Evolutionary conservation across 2,329 filamentous ascomycete genomes (phyloP), one percentile per base, ranked within the genome.

Genomic region (Pochonia chlamydosporia): DNA sequence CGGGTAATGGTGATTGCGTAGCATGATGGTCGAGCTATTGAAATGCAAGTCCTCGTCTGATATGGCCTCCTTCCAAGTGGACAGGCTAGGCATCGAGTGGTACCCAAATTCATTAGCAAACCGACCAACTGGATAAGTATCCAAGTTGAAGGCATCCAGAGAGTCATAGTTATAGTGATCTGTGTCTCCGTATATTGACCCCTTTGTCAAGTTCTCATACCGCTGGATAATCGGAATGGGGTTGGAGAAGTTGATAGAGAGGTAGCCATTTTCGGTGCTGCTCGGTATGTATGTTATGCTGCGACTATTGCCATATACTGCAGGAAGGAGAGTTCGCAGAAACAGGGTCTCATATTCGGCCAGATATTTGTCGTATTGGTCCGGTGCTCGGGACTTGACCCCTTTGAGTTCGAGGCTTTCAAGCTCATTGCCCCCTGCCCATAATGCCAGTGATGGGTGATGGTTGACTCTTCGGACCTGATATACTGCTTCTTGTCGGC

Each of bases 51-150:
- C 74, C 5, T 68, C 58, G 2, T 70, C 64, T 1, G 70, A 62
- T 1, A 83, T 58, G 3, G 73, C 78, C 54, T 78, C 71, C 36
- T 69, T 67, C 79, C 79, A 83, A 3, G 70, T 75, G 49, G 81
- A 74, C 0, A 83, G 56, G 44, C 73, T 77, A 0, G 80, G 80
- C 79, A 84, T 81, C 47, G 73, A 77, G 55, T 81, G 78, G 57
- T 74, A 83, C 21, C 81, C 81, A 50, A 84, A 84, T 59, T 84
- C 80, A 52, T 82, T 81, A 3, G 76, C 74, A 54, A 84, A 84
- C 8, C 80, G 70, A 2, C 78, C 79, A 0, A 81, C 64, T 0
- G 79, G 79, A 51, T 82, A 82, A 1, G 63, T 66, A 1, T 66
- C 68, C n/a, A 68, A 64, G 57, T 83, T 71, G 60, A 82, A 82